phyloP scores from a whole-genome alignment of 2,329 filamentous ascomycete species.

The Curvularia verruculosa region DNA sequence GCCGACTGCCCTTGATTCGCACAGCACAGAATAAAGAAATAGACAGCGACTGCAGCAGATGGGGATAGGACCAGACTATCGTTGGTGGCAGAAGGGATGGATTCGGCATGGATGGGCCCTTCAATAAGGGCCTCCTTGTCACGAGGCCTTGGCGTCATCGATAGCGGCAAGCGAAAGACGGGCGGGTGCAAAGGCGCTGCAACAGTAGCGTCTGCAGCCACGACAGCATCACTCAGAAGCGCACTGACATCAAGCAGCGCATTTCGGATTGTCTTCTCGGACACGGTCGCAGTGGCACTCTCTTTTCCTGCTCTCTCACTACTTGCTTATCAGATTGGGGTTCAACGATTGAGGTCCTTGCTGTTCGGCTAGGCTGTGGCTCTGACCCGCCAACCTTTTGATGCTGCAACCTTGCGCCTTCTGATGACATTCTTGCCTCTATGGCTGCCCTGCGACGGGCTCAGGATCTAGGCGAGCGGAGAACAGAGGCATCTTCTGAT shows the following conservation, averaged over 20 bases:
- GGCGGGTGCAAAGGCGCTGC: slow-evolving; percentile 30
- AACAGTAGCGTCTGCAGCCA: slow-evolving; percentile 20
- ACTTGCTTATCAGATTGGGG: slow-evolving; percentile 21
- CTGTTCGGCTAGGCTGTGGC: slow-evolving; percentile 47
- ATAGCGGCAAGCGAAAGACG: slow-evolving; percentile 38
- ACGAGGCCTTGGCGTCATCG: slow-evolving; percentile 35
- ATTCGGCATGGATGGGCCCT: neutral
- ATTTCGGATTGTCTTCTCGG: slow-evolving; percentile 21
- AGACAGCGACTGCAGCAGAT: slow-evolving; percentile 11
- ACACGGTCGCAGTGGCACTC: slow-evolving; percentile 18
- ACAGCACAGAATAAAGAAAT: slow-evolving; percentile 3
- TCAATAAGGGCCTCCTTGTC: slow-evolving; percentile 20
- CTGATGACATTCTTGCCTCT: slow-evolving; percentile 50
- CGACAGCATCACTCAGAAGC: slow-evolving; percentile 36
- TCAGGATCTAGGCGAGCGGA: slow-evolving; percentile 53
- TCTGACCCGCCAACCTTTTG: slow-evolving; percentile 43
- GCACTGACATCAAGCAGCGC: slow-evolving; percentile 25
- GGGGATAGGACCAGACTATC: slow-evolving; percentile 5
- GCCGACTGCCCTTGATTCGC: slow-evolving; percentile 4
- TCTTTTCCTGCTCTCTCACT: slow-evolving; percentile 20
- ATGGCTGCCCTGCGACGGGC: slow-evolving; percentile 52
- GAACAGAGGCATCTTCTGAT: slow-evolving; percentile 49
- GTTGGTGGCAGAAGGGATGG: slow-evolving; percentile 2
- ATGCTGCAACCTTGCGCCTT: slow-evolving; percentile 43
- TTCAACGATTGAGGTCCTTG: slow-evolving; percentile 31